Evolutionary conservation across 2,329 filamentous ascomycete species (phyloP).

Genomic region (Penicillium expansum): DNA sequence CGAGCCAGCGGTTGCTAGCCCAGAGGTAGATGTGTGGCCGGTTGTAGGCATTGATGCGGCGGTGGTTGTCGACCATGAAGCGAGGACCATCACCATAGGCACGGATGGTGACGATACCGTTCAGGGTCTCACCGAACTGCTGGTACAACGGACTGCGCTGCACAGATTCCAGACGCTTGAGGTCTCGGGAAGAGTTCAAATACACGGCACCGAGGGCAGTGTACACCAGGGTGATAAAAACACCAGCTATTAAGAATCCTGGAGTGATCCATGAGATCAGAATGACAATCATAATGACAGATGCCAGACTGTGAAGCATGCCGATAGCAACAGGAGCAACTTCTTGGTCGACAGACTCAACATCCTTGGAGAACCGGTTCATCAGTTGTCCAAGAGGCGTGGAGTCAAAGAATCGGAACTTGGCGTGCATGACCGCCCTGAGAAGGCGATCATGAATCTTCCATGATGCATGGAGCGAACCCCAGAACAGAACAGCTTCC

Average conservation of each 20-base stretch:
- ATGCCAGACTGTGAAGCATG: constrained; percentile 63
- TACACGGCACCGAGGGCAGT: constrained; percentile 83
- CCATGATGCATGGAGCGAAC: constrained; percentile 83
- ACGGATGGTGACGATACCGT: constrained; percentile 92
- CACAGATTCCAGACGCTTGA: constrained; percentile 92
- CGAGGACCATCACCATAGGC: constrained; percentile 92
- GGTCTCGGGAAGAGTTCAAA: constrained; percentile 84
- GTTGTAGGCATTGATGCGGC: constrained; percentile 83
- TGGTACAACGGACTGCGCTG: constrained; percentile 94
- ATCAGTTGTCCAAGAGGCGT: constrained; percentile 94
- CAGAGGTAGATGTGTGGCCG: constrained; percentile 95
- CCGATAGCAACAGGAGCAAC: constrained; percentile 87
- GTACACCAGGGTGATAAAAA: constrained; percentile 82
- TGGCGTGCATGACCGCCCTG: constrained; percentile 75
- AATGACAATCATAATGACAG: constrained; percentile 78
- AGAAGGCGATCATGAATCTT: constrained; percentile 79
- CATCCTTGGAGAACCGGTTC: constrained; percentile 97
- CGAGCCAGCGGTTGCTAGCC: constrained; percentile 95
- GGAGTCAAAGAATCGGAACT: constrained; percentile 96
- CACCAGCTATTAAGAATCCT: constrained; percentile 79
- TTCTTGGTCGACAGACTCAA: constrained; percentile 93
- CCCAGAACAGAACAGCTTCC: constrained; percentile 87
- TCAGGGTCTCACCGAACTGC: constrained; percentile 94
- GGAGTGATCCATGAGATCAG: constrained; percentile 88
- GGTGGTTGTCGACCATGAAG: constrained; percentile 88